Base-by-base conservation (phyloP, 2,329 filamentous ascomycete species). In the Talaromyces sp. region DNA sequence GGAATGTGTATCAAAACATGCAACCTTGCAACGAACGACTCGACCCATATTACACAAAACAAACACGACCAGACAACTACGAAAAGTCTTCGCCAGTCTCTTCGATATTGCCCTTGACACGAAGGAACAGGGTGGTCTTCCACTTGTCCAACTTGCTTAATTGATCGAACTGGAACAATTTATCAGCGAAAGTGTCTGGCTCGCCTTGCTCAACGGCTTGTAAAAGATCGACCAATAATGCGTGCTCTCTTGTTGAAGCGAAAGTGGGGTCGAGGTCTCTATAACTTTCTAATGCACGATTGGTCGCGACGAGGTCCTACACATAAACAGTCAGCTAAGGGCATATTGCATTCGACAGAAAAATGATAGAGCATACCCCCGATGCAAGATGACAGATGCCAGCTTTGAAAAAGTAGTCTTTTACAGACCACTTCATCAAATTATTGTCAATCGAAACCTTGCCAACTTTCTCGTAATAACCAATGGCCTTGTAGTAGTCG, bases 141-240 rank as follows among this genome's bases (percentile, higher is more conserved):
- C 93, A 98, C 81, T 93, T 95, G 74, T 97, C 93, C 72, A 98
- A 80, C 82, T 95, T 95, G 80, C 88, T 95, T 80, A 96, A 83
- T 80, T 96, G 91, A 75, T 97, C 92, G 73, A 86, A 98, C 75
- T 93, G 88, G 81, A 90, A 96, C 66, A 95, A 78, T 75, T 93
- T 92, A 72, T 96, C 91, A 23, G 89, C 86, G 71, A 96, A 98
- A 65, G 84, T 82, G 70, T 96, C 92, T 75, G 90, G 88, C 70
- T 96, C 91, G 62, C 88, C 88, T 35, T 86, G 83, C 72, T 95
- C 88, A 63, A 96, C 83, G 3, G 90, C 86, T 64, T 89, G 87
- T 35, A 86, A 80, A 40, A 98, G 81, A 74, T 97, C 92, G 7
- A 83, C 81, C 44, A 98, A 83, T 33, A 98, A 82, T 78, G 93